Conservation (phyloP, 495 filamentous ascomycete genomes). For the Xylaria telfairii region DNA sequence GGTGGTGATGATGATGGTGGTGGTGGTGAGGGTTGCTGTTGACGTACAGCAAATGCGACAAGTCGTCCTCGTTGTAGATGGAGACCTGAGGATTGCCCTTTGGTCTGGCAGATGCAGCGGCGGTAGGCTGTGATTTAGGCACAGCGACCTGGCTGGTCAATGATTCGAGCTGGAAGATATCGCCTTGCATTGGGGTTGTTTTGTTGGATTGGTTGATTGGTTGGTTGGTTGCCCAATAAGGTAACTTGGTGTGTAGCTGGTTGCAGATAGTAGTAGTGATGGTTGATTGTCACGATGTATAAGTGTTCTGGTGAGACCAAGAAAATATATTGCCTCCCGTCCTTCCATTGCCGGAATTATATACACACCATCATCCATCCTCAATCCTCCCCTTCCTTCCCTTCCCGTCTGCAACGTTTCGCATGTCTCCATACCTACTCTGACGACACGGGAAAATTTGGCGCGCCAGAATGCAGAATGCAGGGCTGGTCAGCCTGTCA, state of each 20-base stretch:
- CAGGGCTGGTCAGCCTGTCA: too few relatives aligned
- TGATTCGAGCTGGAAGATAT: constrained; percentile 41
- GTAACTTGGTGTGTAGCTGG: constrained; percentile 9
- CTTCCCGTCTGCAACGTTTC: neutral
- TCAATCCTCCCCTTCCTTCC: too few relatives aligned
- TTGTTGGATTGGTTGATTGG: neutral
- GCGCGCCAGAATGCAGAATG: too few relatives aligned
- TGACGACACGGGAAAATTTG: neutral
- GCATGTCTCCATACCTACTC: neutral
- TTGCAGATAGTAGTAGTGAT: neutral
- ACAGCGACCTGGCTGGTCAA: constrained; percentile 26
- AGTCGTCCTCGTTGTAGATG: constrained; percentile 52
- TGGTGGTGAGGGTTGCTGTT: constrained; percentile 31
- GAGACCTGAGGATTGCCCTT: constrained; percentile 37
- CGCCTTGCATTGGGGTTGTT: constrained; percentile 36
- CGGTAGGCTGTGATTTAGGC: constrained; percentile 16
- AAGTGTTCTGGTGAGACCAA: constrained; percentile 15
- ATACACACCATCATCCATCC: constrained; percentile 18
- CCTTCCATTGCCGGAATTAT: constrained; percentile 15
- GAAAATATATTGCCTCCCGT: constrained; percentile 9
- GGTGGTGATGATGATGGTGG: constrained; percentile 35
- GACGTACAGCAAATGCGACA: constrained; percentile 43
- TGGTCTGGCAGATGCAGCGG: constrained; percentile 22
- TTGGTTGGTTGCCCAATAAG: constrained; percentile 1
- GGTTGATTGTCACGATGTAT: constrained; percentile 8